Evolutionary conservation across 1,284 basidiomycete species (phyloP).

Genomic region (Ustilago shanxiensis): DNA sequence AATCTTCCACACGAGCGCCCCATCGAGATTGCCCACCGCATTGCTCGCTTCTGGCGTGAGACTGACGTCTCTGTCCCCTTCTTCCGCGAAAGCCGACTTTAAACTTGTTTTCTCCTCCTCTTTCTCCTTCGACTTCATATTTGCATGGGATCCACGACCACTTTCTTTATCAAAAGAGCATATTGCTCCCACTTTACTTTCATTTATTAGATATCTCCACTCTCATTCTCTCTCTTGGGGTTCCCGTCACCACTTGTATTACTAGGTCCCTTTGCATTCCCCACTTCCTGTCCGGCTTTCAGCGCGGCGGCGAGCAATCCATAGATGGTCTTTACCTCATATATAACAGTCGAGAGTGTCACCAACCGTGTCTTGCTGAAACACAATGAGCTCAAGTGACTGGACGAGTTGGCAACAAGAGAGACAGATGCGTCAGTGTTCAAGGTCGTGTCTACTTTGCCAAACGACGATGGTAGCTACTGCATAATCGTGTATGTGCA

Average conservation of each 20-base stretch:
- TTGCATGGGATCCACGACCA: slow-evolving; percentile 18
- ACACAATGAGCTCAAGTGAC: not conserved
- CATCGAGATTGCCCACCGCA: slow-evolving; percentile 43
- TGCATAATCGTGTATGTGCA: not conserved
- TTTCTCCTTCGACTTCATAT: not conserved
- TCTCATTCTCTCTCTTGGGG: slow-evolving; percentile 3
- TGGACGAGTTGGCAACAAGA: not conserved
- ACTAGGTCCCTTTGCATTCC: slow-evolving; percentile 5
- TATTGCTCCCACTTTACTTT: slow-evolving; percentile 1
- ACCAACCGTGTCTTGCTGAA: not conserved
- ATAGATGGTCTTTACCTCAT: slow-evolving; percentile 8
- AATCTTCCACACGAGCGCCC: slow-evolving; percentile 48
- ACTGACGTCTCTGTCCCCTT: slow-evolving; percentile 34
- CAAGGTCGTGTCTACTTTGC: not conserved
- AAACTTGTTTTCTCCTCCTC: not conserved
- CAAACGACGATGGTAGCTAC: not conserved
- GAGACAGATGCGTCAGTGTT: not conserved
- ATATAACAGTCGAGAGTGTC: not conserved
- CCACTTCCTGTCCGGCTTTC: slow-evolving; percentile 4
- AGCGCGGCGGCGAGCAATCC: slow-evolving; percentile 2
- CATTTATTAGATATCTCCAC: slow-evolving; percentile 3
- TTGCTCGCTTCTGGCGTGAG: slow-evolving; percentile 49
- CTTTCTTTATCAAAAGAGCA: slow-evolving; percentile 1
- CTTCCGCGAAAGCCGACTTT: slow-evolving; percentile 48
- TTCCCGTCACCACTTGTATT: slow-evolving; percentile 23